Conservation (phyloP, 805 yeast genomes). For the Ogataea pignaliae region DNA sequence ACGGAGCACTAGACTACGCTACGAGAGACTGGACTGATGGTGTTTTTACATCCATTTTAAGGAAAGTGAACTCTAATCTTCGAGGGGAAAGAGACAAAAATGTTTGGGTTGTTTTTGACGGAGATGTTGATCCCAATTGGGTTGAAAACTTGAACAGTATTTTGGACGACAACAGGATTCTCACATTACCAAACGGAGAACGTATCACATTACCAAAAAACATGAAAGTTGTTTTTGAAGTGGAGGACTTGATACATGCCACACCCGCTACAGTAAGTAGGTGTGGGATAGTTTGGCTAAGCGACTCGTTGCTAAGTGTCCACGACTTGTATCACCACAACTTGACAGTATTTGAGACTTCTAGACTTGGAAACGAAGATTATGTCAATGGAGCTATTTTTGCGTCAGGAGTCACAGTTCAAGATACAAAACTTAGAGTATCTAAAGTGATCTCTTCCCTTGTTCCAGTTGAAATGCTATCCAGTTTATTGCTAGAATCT, state of each 20-base stretch:
- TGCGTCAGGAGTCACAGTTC: conserved; percentile 2
- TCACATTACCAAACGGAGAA: conserved; percentile 90
- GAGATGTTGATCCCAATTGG: conserved; percentile 93
- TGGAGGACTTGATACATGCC: conserved; percentile 56
- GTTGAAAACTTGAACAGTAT: conserved; percentile 88
- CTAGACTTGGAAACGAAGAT: conserved; percentile 10
- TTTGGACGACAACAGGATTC: conserved; percentile 75
- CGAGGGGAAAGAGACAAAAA: conserved; percentile 54
- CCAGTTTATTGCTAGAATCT: conserved; percentile 25
- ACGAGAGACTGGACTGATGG: conserved; percentile 96
- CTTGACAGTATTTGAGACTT: conserved; percentile 11
- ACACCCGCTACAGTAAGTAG: conserved; percentile 92
- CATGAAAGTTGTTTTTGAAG: conserved; percentile 71
- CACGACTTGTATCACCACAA: conserved; percentile 8
- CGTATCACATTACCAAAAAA: conserved; percentile 63
- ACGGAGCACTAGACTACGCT: conserved; percentile 65
- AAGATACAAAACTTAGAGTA: conserved; percentile 5
- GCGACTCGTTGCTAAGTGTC: conserved; percentile 21
- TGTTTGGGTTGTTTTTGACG: conserved; percentile 84
- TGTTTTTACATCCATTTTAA: conserved; percentile 59
- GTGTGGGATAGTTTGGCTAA: conserved; percentile 84
- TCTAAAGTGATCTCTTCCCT: conserved; percentile 1
- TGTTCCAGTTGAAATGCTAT: conserved; percentile 13
- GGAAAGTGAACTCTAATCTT: conserved; percentile 51
- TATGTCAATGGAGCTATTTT: neutral